phyloP scores from a whole-genome alignment of 768 basidiomycete species.

The Lactarius indigo region DNA sequence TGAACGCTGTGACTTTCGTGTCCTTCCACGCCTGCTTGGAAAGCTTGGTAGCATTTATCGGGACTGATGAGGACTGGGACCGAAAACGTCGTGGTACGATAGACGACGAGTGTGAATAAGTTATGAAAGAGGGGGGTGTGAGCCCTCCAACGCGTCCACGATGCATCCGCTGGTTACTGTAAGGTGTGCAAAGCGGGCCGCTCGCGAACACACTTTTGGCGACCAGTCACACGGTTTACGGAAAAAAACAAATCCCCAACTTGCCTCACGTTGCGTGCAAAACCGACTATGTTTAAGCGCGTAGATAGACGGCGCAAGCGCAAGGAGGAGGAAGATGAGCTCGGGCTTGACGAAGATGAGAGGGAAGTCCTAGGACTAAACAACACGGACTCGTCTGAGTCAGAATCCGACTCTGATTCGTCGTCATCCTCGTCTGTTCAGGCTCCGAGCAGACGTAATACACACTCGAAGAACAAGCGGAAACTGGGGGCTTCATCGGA shows the following conservation, averaged over 20 bases:
- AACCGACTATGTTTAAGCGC: slow-evolving; percentile 67
- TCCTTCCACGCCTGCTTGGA: neutral
- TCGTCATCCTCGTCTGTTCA: slow-evolving; percentile 31
- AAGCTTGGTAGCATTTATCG: neutral
- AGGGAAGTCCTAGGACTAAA: slow-evolving; percentile 63
- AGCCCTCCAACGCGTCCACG: slow-evolving; percentile 12
- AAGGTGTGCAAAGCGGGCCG: neutral
- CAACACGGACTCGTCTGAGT: slow-evolving; percentile 60
- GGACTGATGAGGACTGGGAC: neutral
- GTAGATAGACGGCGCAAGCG: slow-evolving; percentile 62
- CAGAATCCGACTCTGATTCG: slow-evolving; percentile 55
- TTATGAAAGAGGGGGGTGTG: slow-evolving; percentile 1
- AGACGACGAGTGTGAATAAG: neutral
- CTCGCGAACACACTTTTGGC: neutral
- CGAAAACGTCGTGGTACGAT: neutral
- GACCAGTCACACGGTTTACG: neutral
- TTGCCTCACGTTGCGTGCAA: neutral
- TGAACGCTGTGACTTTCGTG: neutral
- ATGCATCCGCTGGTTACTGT: slow-evolving; percentile 7
- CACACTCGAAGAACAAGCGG: slow-evolving; percentile 5
- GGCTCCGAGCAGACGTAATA: neutral
- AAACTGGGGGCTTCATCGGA: neutral
- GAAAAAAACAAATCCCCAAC: neutral
- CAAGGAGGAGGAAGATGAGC: slow-evolving; percentile 59
- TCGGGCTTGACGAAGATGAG: slow-evolving; percentile 60